Evolutionary conservation across 352 stramenopile species (phyloP), one percentile per base, ranked within the genome.

Genomic region (Phytopythium cucurbitacearum): DNA sequence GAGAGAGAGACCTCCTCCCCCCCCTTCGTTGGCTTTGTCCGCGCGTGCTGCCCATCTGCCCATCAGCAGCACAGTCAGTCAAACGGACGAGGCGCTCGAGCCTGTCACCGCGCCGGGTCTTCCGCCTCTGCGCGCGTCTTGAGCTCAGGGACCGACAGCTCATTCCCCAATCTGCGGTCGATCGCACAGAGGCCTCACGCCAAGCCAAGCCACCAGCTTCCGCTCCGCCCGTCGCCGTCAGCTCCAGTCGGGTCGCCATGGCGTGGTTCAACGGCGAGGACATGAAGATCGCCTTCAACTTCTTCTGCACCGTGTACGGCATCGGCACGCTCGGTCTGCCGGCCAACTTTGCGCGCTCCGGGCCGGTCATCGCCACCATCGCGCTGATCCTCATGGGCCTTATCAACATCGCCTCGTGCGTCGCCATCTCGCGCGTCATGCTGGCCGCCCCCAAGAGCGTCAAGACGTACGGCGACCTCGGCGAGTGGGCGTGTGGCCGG

Each of bases 291-390:
- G 62, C 62, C 35, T 82, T 82, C 59, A 82, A 77, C 59, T 77
- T 82, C 64, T 79, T 82, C 57, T 87, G 76, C 55, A 77, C 66
- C 42, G 72, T 87, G 34, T 87, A 82, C 41, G 76, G 76, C 50
- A 84, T 88, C 47, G 77, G 77, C 33, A 86, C 77, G 37, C 67
- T 88, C 5, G 72, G 75, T 33, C 60, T 88, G 9, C 75, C 77
- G 15, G 76, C 69, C 50, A 88, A 85, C 57, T 88, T 82, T 55
- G 67, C 76, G 12, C 76, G 76, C 15, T 78, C 76, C 3, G 76
- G 76, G 0, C 64, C 64, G 2, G 60, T 64, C 7, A 66, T 76
- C 36, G 74, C 74, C 38, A 72, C 64, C 8, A 64, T 78, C 40
- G 76, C 76, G 10, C 48, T 84, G 39, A 41, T 83, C 39, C 66